Percentiles rank a stretch among this genome's conserved stretches.
phyloP scores from a whole-genome alignment of 1,139 yeast species.

The Tardiomyces digboiensis region DNA sequence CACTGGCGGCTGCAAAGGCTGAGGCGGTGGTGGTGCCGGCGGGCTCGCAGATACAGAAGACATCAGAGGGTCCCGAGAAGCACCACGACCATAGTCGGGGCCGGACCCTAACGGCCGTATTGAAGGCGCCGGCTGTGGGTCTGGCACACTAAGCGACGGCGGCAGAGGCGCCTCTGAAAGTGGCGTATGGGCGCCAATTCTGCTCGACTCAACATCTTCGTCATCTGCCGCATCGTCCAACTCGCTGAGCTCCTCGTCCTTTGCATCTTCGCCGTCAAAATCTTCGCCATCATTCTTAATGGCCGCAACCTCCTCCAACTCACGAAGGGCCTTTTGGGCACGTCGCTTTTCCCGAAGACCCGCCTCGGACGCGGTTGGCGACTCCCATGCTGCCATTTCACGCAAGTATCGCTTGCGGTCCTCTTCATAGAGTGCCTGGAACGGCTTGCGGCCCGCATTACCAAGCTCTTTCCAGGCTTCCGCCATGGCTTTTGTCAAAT shows the following conservation, averaged over 20 bases:
- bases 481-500: constrained; percentile 67
- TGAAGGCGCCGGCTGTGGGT: no score
- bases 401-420: constrained; percentile 67
- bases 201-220: neutral
- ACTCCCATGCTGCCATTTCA: constrained; percentile 60
- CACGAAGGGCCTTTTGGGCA: constrained; percentile 15
- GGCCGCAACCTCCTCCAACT: constrained; percentile 1
- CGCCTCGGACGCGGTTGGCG: constrained; percentile 15
- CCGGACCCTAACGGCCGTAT: no score
- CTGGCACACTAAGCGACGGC: no score
- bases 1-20: no score
- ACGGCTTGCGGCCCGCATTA: constrained; percentile 66
- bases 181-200: neutral
- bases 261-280: constrained; percentile 5
- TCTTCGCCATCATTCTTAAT: constrained; percentile 7
- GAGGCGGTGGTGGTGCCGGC: no score
- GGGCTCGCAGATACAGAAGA: no score
- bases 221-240: constrained; percentile 1
- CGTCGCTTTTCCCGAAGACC: constrained; percentile 18
- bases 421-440: constrained; percentile 65
- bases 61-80: no score
- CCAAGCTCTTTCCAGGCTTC: constrained; percentile 79
- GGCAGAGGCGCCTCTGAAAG: neutral
- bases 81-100: no score
- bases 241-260: constrained; percentile 1